These are phyloP conservation scores for Termitomyces sp. DNA, from an alignment of 1,284 basidiomycete species.

Conservation along the genomic window DNA sequence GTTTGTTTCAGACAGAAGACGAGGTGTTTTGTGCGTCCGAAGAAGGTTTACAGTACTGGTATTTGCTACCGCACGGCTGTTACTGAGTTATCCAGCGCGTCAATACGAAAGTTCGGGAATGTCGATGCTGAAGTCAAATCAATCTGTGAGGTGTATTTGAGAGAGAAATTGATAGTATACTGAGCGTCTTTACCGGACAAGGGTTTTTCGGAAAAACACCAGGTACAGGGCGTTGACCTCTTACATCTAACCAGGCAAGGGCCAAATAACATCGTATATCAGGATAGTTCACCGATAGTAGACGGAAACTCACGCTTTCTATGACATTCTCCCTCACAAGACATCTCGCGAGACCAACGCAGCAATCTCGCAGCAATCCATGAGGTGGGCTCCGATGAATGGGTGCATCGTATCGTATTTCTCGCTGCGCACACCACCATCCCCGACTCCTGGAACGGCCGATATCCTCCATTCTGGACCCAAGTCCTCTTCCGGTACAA, in stretches of 20 bases:
- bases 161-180: too few species aligned
- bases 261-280: too few species aligned
- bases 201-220: background rate
- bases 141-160: too few species aligned
- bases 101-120: too few species aligned
- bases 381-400: background rate
- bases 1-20: slow-evolving; percentile 3
- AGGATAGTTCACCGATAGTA: too few species aligned
- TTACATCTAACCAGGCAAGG: background rate
- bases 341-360: background rate
- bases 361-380: background rate
- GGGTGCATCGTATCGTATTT: background rate
- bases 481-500: background rate
- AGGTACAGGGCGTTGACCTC: background rate
- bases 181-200: too few species aligned
- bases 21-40: slow-evolving; percentile 9
- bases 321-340: background rate
- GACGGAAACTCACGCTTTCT: background rate
- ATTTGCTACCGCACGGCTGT: too few species aligned
- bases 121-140: too few species aligned
- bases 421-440: background rate
- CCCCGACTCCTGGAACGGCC: background rate
- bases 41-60: slow-evolving; percentile 8
- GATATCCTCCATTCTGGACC: background rate
- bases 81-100: too few species aligned